Conservation (phyloP, 78 protist genomes). For the Mastigamoeba balamuthi region DNA sequence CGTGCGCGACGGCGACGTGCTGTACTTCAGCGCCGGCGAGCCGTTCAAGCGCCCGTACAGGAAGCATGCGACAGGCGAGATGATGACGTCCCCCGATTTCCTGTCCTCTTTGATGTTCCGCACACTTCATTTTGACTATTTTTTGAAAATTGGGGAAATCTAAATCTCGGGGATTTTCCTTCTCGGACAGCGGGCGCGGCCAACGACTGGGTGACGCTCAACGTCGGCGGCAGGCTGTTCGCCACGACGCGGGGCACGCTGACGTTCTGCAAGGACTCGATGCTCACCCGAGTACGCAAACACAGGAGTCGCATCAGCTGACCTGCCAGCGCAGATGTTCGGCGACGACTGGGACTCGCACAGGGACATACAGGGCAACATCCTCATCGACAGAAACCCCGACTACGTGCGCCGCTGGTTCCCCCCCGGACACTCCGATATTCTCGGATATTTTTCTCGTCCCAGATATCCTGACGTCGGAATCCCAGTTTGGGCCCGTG, state of each 20-base stretch:
- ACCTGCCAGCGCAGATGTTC: conserved; percentile 26
- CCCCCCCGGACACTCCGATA: too few species aligned
- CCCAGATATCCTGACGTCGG: too few species aligned
- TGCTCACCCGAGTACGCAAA: conserved; percentile 8
- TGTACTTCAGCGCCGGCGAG: conserved; percentile 45
- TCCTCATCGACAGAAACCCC: conserved; percentile 47
- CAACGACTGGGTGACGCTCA: conserved; percentile 46
- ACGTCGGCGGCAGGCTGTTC: conserved; percentile 49
- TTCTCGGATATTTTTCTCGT: too few species aligned
- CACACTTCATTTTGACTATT: neutral
- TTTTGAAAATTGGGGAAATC: neutral
- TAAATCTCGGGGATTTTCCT: neutral
- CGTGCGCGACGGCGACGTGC: conserved; percentile 26
- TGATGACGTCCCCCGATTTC: neutral
- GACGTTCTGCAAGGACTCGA: conserved; percentile 10
- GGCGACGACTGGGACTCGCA: conserved; percentile 49
- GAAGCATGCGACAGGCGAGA: neutral
- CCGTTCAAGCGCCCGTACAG: conserved; percentile 8
- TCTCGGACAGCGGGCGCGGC: neutral
- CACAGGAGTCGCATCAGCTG: neutral
- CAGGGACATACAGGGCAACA: conserved; percentile 30
- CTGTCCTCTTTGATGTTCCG: neutral
- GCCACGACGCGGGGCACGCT: conserved; percentile 35
- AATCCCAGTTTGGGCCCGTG: conserved; percentile 34
- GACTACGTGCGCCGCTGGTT: too few species aligned